Percentiles rank a stretch among this genome's conserved stretches.
Evolutionary conservation across 2,329 filamentous ascomycete species (phyloP).

Genomic region (Aureobasidium sp.): DNA sequence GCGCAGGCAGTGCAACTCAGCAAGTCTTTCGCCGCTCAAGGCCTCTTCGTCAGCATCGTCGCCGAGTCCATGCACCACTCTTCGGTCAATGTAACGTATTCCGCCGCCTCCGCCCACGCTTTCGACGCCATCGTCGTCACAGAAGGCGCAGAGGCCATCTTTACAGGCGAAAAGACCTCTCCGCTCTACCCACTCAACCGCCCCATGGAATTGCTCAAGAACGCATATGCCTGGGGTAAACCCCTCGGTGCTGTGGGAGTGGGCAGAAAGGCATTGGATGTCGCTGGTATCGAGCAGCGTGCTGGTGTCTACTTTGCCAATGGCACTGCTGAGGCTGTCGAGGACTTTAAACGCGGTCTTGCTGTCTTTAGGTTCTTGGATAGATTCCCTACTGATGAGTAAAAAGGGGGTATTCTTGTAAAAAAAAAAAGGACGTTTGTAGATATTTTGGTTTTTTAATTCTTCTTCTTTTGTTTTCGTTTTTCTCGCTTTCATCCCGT

Average conservation of each 20-base stretch:
- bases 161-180: conserved; percentile 44
- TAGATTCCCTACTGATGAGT: conserved; percentile 50
- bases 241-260: conserved; percentile 58
- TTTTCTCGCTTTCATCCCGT: background rate
- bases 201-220: conserved; percentile 63
- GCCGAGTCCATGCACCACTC: conserved; percentile 47
- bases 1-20: conserved; percentile 45
- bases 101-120: conserved; percentile 58
- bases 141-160: conserved; percentile 51
- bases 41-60: conserved; percentile 51
- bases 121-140: conserved; percentile 61
- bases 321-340: background rate
- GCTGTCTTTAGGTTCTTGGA: conserved; percentile 57
- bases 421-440: background rate
- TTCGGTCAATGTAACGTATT: conserved; percentile 56
- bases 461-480: background rate
- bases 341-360: conserved; percentile 36
- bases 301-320: conserved; percentile 17
- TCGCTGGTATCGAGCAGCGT: background rate
- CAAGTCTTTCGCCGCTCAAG: conserved; percentile 35
- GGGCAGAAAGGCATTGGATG: background rate
- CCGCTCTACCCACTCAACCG: conserved; percentile 58
- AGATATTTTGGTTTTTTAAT: background rate
- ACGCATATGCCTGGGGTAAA: conserved; percentile 71
- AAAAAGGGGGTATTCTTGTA: background rate